Evolutionary conservation across 768 basidiomycete species (phyloP), one percentile per base, ranked within the genome.

Genomic region (Lactarius sanguifluus): DNA sequence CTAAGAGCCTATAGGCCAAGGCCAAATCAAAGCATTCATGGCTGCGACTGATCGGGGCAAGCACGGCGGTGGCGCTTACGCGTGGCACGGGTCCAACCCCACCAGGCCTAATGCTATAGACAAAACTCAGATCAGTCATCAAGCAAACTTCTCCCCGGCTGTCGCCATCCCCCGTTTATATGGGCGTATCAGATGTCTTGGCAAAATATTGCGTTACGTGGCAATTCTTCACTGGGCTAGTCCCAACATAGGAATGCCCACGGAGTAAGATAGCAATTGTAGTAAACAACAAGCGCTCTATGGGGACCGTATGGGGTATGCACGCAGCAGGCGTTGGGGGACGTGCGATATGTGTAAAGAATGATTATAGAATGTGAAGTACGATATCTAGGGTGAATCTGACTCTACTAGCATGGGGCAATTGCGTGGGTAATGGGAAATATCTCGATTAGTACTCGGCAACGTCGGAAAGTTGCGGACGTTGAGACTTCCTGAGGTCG

Each of bases 181-280:
- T 56, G 55, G 28, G 32, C 55, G 32, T 56, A 56, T 56, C 32
- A 55, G 28, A 32, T 28, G 54, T 55, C 54, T 55, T 56, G 55
- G 55, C 55, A 56, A 56, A 32, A 18, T 3, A 10, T 56, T 13
- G 12, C 30, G 10, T 2, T 9, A 10, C 30, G 9, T n/a, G 25
- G 30, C 30, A 18, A 30, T 55, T 55, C 54, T 55, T 13, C 16
- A 55, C 54, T 36, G 10, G 12, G 40, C 25, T 5, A 4, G 1
- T 30, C 50, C 6, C 1, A 36, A 23, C 25, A 15, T 7, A 18
- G 23, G 47, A 50, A 6, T 50, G 23, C 6, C 45, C 8, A 47
- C 12, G 3, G 20, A 34, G 0, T 52, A 25, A 25, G 13, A 52
- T 52, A 47, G 43, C 28, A 28, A 34, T 25, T 2, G 13, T 13